These are phyloP conservation scores for Mucor racemosus DNA, from an alignment of 371 early-diverging fungal species.

Conservation along the genomic window DNA sequence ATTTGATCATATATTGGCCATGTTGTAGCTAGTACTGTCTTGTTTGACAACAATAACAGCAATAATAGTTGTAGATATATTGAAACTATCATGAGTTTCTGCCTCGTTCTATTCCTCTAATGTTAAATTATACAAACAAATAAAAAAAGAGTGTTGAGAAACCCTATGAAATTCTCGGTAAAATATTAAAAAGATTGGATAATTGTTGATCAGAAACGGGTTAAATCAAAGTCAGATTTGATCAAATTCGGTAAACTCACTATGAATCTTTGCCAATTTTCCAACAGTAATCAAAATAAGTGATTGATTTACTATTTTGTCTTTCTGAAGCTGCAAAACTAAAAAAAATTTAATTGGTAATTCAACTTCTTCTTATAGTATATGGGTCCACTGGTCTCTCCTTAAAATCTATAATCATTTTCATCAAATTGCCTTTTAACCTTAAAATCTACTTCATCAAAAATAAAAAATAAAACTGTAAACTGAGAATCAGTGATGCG, in stretches of 20 bases:
- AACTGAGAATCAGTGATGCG: too few species aligned
- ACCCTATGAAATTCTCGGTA: background rate
- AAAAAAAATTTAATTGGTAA: too few species aligned
- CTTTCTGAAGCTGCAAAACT: too few species aligned
- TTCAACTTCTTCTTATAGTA: too few species aligned
- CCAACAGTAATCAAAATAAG: too few species aligned
- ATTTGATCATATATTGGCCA: slow-evolving; percentile 2
- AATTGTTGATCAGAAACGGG: background rate
- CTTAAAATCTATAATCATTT: too few species aligned
- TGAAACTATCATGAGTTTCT: background rate
- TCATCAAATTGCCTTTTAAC: too few species aligned
- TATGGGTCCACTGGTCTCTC: too few species aligned
- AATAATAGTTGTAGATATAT: background rate
- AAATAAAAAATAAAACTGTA: too few species aligned
- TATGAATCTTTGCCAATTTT: too few species aligned
- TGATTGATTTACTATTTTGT: too few species aligned
- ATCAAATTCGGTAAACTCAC: background rate
- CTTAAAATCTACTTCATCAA: too few species aligned
- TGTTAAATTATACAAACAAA: background rate
- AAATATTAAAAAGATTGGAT: background rate
- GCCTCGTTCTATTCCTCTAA: background rate
- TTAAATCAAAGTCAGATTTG: slow-evolving; percentile 1
- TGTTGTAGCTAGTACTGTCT: background rate
- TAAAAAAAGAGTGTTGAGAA: background rate
- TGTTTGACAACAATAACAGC: background rate